Base-by-base conservation (phyloP, 768 basidiomycete genomes). In the Tylopilus balloui region DNA sequence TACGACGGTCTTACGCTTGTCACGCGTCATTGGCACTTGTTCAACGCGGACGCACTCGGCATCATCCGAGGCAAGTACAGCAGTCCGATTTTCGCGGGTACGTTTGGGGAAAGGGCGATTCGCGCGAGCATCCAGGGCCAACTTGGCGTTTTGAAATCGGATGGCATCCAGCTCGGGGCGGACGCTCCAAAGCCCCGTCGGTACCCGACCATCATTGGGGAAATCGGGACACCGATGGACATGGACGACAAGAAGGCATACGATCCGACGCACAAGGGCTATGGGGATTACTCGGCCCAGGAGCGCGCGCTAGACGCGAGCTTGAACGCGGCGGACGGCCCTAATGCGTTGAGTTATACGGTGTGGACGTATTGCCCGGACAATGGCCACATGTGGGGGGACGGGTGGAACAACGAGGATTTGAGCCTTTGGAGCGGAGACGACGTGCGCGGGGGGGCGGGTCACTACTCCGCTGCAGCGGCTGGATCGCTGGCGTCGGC, bases 361-460 rank as follows among this genome's bases (percentile, higher is more conserved):
- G 70, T 91, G 9, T 96, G 93, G 93, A 88, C 83, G 28, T 96
- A 94, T 63, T 86, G 86, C 51, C 73, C 87, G 0, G 88, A 95
- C 57, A 84, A 84, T 61, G 75, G 74, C 21, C 91, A 97, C 62
- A 72, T 79, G 61, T 96, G 89, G 90, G 92, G 95, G 13, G 95
- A 99, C 68, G 84, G 84, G 1, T 99, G 94, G 95, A 94, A 97
- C 65, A 80, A 89, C 69, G 95, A 99, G 70, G 95, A 98, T 70
- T 66, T 98, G 50, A 92, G 88, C 55, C 53, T 98, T 13, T 97
- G 89, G 89, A 86, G 84, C 57, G 56, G 67, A 4, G 89, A 92
- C 55, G 93, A 97, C 63, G 53, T 82, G 52, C 63, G 5, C 5
- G n/a, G 11, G 20, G 19, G 15, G 15, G 32, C 25, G 27, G 8